Percentiles rank a stretch among this genome's conserved stretches.
phyloP scores from a whole-genome alignment of 495 filamentous ascomycete genomes.

The Talaromyces borbonicus region DNA sequence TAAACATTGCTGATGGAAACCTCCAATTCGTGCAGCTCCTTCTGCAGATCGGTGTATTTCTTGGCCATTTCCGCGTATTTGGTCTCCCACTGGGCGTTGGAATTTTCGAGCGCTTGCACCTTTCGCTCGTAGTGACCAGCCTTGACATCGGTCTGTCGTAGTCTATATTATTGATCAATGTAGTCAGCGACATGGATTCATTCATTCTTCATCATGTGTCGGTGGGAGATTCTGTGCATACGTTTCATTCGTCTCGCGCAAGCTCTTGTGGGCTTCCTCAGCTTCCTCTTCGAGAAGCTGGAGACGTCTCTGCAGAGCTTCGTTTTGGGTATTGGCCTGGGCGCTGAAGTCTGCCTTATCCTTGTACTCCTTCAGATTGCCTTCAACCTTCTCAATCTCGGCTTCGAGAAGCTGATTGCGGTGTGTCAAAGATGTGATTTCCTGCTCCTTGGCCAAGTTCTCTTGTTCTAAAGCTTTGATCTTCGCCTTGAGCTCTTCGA shows the following conservation, averaged over 20 bases:
- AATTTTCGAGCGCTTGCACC: conserved; percentile 85
- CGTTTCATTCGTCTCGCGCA: conserved; percentile 98
- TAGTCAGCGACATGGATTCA: neutral
- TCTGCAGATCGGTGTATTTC: conserved; percentile 76
- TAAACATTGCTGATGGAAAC: conserved; percentile 85
- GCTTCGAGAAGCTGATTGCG: conserved; percentile 79
- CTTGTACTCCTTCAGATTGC: conserved; percentile 67
- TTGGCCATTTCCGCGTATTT: conserved; percentile 95
- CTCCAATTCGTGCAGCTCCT: conserved; percentile 85
- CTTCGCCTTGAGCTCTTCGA: conserved; percentile 75
- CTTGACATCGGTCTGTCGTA: conserved; percentile 97
- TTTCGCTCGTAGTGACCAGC: conserved; percentile 99
- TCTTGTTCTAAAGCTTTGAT: conserved; percentile 90
- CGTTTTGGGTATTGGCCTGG: conserved; percentile 72
- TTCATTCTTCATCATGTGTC: no score
- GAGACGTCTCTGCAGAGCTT: conserved; percentile 79
- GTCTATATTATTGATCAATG: conserved; percentile 53
- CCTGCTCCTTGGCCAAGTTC: conserved; percentile 92
- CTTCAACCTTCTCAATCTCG: conserved; percentile 86
- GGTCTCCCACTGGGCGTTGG: conserved; percentile 83
- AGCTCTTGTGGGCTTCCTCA: conserved; percentile 85
- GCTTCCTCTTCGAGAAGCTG: conserved; percentile 96
- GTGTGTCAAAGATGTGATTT: conserved; percentile 90
- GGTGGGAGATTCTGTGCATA: conserved; percentile 34
- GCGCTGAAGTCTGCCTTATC: conserved; percentile 60